A percentile compares a stretch with the other conserved stretches of the same genome.
Evolutionary conservation across 2,329 filamentous ascomycete species (phyloP).

Genomic region (Pleomassaria siparia): DNA sequence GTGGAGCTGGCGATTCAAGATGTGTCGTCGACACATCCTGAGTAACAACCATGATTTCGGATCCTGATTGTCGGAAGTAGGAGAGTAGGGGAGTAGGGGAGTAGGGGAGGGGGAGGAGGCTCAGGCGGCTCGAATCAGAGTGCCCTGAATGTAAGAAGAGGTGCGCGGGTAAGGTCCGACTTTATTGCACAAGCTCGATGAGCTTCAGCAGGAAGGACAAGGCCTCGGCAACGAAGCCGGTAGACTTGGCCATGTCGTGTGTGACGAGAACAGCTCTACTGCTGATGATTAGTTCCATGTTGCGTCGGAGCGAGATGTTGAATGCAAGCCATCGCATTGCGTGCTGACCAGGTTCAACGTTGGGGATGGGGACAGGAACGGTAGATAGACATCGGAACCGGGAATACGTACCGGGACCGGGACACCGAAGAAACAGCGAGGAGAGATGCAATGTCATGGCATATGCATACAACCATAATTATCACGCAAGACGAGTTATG

Average conservation of each 20-base stretch:
- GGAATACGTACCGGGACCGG: neutral
- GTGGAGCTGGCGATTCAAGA: neutral
- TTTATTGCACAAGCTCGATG: neutral
- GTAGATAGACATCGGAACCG: neutral
- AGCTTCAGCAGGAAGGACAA: neutral
- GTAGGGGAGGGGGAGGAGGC: no score
- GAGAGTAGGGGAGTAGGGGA: no score
- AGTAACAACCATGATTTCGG: neutral
- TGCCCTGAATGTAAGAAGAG: neutral
- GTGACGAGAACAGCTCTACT: neutral
- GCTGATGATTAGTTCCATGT: neutral
- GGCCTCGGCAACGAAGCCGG: neutral
- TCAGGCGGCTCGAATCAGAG: no score
- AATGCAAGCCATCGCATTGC: neutral
- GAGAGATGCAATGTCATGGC: neutral
- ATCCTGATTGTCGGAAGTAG: no score
- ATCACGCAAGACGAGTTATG: neutral
- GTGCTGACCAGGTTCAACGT: neutral
- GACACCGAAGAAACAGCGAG: neutral
- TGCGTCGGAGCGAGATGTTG: neutral
- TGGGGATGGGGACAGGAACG: neutral
- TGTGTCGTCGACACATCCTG: neutral
- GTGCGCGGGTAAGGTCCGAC: neutral
- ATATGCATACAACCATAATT: neutral
- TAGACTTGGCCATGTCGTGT: neutral